Percentiles rank a stretch among this genome's conserved stretches.
These are phyloP conservation scores for Cystobasidium slooffiae DNA, from an alignment of 1,284 basidiomycete genomes.

Conservation along the genomic window DNA sequence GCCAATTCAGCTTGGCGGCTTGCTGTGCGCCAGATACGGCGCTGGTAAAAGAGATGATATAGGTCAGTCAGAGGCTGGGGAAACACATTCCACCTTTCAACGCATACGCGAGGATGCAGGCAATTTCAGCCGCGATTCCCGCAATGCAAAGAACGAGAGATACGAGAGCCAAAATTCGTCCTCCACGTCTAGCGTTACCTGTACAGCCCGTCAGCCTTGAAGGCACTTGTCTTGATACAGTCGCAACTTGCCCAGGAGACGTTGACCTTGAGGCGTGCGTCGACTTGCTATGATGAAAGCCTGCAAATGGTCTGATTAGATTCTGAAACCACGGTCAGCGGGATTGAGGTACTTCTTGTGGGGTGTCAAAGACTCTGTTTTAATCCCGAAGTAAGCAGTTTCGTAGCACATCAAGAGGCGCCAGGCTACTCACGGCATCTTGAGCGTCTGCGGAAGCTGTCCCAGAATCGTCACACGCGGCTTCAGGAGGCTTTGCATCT, in stretches of 20 bases:
- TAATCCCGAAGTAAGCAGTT: background rate
- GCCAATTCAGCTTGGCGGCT: constrained; percentile 27
- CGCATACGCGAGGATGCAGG: constrained; percentile 30
- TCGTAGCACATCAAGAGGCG: background rate
- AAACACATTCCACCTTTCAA: background rate
- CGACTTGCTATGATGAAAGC: constrained; percentile 24
- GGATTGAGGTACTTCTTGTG: constrained; percentile 9
- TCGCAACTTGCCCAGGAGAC: constrained; percentile 10
- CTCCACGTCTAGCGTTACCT: constrained; percentile 3
- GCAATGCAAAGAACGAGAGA: constrained; percentile 8
- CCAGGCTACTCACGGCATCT: constrained; percentile 9
- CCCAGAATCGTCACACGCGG: constrained; percentile 6
- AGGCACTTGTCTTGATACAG: background rate
- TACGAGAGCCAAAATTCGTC: background rate
- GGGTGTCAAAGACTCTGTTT: constrained; percentile 18
- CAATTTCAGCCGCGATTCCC: constrained; percentile 26
- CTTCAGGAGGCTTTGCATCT: background rate
- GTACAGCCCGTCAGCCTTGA: background rate
- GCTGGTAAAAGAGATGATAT: background rate
- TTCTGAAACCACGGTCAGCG: background rate
- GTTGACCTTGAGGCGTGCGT: constrained; percentile 21
- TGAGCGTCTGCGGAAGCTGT: constrained; percentile 25
- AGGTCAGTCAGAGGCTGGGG: background rate
- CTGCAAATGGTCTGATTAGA: background rate
- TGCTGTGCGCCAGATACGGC: constrained; percentile 25